These are phyloP conservation scores for Melanogaster broomeanus DNA, from an alignment of 768 basidiomycete species.

Conservation along the genomic window DNA sequence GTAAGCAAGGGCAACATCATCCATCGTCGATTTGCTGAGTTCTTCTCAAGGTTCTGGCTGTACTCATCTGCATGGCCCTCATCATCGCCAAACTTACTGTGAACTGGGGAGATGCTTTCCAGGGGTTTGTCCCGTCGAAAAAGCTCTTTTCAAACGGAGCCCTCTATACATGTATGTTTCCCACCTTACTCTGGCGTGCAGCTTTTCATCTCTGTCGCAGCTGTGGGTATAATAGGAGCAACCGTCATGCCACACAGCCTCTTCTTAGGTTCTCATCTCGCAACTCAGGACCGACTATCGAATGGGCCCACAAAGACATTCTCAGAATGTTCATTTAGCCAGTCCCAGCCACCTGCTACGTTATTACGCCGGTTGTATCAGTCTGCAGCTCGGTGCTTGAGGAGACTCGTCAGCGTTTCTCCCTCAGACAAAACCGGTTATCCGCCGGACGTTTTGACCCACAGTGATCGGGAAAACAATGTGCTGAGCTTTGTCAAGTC, in stretches of 20 bases:
- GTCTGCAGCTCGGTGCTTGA: conserved; percentile 5
- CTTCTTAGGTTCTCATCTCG: conserved; percentile 85
- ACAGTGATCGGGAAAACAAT: conserved; percentile 61
- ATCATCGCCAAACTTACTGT: conserved; percentile 73
- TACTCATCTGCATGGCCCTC: conserved; percentile 77
- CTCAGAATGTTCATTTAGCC: conserved; percentile 1
- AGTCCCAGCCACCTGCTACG: conserved; percentile 12
- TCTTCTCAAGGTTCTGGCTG: conserved; percentile 54
- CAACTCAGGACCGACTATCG: conserved; percentile 75
- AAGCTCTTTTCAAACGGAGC: conserved; percentile 54
- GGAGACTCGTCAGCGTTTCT: conserved; percentile 26
- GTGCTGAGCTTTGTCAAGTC: conserved; percentile 53
- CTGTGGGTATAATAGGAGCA: conserved; percentile 75
- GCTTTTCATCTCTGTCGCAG: conserved; percentile 33
- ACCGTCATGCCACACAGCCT: conserved; percentile 94
- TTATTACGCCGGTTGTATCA: conserved; percentile 19
- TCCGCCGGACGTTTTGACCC: conserved; percentile 37
- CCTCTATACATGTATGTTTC: conserved; percentile 63
- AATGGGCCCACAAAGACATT: conserved; percentile 26
- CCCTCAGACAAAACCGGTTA: conserved; percentile 20
- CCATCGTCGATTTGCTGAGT: background rate
- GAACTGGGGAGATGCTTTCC: conserved; percentile 72
- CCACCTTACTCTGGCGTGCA: conserved; percentile 7
- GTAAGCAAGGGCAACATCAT: conserved; percentile 37
- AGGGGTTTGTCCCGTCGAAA: conserved; percentile 76